phyloP scores from a whole-genome alignment of 495 filamentous ascomycete genomes.

The Penicillium soppii region DNA sequence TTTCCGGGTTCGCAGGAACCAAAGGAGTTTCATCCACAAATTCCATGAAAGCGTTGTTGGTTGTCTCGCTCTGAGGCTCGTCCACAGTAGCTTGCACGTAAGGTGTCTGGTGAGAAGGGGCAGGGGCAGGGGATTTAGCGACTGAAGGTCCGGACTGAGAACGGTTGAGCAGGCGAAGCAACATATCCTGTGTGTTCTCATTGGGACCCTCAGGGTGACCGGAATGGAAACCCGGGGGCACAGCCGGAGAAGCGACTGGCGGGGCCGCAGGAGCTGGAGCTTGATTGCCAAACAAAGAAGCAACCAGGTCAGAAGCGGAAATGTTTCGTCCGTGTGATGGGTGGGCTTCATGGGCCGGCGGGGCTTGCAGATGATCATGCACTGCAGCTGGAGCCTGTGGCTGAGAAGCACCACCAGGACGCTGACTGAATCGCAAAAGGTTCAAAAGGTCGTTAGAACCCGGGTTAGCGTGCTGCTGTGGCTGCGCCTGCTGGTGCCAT shows the following conservation, averaged over 20 bases:
- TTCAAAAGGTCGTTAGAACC: constrained; percentile 73
- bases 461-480: constrained; percentile 41
- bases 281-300: constrained; percentile 53
- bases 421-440: constrained; percentile 79
- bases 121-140: constrained; percentile 15
- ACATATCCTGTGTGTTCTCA: constrained; percentile 62
- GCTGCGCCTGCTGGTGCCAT: constrained; percentile 24
- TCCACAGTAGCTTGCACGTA: background rate
- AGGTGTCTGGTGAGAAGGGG: constrained; percentile 5
- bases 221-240: constrained; percentile 13
- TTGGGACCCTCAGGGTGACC: constrained; percentile 31
- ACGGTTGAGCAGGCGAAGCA: constrained; percentile 64
- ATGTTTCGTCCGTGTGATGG: constrained; percentile 51
- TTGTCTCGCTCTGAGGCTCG: constrained; percentile 11
- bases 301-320: constrained; percentile 63
- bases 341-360: constrained; percentile 34
- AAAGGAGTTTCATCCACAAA: constrained; percentile 13
- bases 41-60: constrained; percentile 18
- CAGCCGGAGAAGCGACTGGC: constrained; percentile 4
- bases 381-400: constrained; percentile 29
- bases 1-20: constrained; percentile 33
- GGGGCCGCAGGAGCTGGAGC: constrained; percentile 26
- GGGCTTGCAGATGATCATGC: constrained; percentile 38
- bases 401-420: constrained; percentile 27
- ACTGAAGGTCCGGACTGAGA: constrained; percentile 43